phyloP scores from a whole-genome alignment of 495 filamentous ascomycete species.

The Alectoria sarmentosa region DNA sequence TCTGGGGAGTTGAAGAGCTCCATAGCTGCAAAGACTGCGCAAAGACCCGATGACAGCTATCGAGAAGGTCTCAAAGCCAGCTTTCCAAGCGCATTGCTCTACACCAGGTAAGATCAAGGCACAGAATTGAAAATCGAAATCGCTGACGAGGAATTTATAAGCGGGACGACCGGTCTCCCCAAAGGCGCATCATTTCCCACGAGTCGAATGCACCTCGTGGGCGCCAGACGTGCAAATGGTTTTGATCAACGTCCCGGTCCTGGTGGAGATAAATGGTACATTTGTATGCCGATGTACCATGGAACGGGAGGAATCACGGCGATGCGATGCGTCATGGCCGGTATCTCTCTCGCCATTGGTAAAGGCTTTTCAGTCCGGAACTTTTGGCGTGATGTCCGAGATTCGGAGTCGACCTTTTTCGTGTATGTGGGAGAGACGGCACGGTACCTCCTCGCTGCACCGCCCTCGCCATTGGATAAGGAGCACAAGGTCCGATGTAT shows the following conservation, averaged over 20 bases:
- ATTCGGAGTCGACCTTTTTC: conserved; percentile 60
- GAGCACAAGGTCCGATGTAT: conserved; percentile 60
- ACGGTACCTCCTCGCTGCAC: conserved; percentile 65
- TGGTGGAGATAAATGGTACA: conserved; percentile 58
- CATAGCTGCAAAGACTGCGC: conserved; percentile 43
- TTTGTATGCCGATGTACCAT: conserved; percentile 78
- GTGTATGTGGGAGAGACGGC: conserved; percentile 81
- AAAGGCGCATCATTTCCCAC: conserved; percentile 54
- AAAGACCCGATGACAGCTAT: conserved; percentile 44
- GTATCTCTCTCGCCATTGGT: conserved; percentile 58
- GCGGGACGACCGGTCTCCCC: conserved; percentile 60
- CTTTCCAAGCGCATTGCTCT: conserved; percentile 56
- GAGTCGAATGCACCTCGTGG: conserved; percentile 30
- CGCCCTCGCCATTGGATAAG: conserved; percentile 54
- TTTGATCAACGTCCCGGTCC: conserved; percentile 32
- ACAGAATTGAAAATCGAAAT: not conserved
- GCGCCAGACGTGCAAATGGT: conserved; percentile 26
- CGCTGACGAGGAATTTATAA: conserved; percentile 14
- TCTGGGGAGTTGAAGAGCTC: conserved; percentile 39
- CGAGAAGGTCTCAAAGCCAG: conserved; percentile 39
- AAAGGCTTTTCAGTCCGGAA: conserved; percentile 60
- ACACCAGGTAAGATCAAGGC: conserved; percentile 45
- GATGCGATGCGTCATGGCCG: conserved; percentile 47
- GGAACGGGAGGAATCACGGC: conserved; percentile 58
- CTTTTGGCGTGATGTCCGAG: conserved; percentile 72